Evolutionary conservation across 2,329 filamentous ascomycete genomes (phyloP).

Genomic region (Fusarium foetens): DNA sequence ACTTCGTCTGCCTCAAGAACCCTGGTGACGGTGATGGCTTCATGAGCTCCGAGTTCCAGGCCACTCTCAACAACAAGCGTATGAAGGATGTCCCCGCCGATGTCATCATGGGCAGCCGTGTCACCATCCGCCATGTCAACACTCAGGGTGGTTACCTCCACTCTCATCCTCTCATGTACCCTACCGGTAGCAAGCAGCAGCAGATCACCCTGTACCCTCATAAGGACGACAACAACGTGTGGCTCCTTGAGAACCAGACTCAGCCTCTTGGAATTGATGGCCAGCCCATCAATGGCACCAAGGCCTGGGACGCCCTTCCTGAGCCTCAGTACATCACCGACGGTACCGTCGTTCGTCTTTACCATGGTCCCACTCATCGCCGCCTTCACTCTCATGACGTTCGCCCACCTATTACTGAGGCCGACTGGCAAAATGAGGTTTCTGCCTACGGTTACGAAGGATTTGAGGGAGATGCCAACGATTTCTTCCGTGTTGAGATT

Average conservation of each 20-base stretch:
- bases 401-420: slow-evolving; percentile 84
- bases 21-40: slow-evolving; percentile 98
- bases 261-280: slow-evolving; percentile 84
- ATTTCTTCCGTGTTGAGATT: slow-evolving; percentile 94
- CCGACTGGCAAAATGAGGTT: slow-evolving; percentile 94
- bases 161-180: slow-evolving; percentile 97
- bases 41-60: slow-evolving; percentile 99
- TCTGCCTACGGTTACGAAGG: slow-evolving; percentile 98
- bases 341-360: slow-evolving; percentile 82
- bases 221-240: slow-evolving; percentile 98
- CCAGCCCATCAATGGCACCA: slow-evolving; percentile 79
- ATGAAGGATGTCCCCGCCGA: slow-evolving; percentile 97
- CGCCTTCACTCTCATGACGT: slow-evolving; percentile 97
- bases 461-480: slow-evolving; percentile 96
- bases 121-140: slow-evolving; percentile 91
- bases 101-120: slow-evolving; percentile 86
- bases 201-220: slow-evolving; percentile 98
- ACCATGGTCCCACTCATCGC: slow-evolving; percentile 84
- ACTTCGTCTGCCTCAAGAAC: slow-evolving; percentile 93
- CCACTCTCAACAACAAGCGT: slow-evolving; percentile 93
- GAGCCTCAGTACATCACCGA: slow-evolving; percentile 78
- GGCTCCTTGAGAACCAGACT: slow-evolving; percentile 94
- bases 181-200: slow-evolving; percentile 96
- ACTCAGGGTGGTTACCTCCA: slow-evolving; percentile 98
- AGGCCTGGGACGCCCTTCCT: slow-evolving; percentile 81